phyloP scores from a whole-genome alignment of 116 monocot genomes.

The Cymodocea nodosa region DNA sequence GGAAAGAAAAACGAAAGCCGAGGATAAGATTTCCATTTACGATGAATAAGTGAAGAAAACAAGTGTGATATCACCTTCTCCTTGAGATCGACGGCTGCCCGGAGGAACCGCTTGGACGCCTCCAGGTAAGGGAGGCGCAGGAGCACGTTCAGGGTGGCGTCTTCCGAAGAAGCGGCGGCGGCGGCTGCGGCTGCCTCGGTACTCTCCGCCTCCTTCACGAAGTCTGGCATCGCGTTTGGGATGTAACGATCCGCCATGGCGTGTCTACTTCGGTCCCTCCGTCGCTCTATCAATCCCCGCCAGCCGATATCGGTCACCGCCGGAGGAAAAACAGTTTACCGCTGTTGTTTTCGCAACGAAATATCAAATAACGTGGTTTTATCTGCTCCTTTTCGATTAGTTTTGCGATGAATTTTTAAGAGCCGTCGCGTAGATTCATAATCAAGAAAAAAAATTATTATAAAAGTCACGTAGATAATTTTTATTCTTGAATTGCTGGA shows the following conservation, averaged over 20 bases:
- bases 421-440: no score
- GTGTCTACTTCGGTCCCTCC: no score
- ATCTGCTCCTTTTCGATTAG: no score
- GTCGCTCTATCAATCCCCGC: no score
- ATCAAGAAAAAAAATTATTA: no score
- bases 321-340: no score
- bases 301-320: no score
- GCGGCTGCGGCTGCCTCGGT: conserved; percentile 2
- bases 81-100: conserved; percentile 52
- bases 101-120: conserved; percentile 38
- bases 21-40: neutral
- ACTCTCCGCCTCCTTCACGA: conserved; percentile 30
- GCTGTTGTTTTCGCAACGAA: no score
- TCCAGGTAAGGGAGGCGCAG: conserved; percentile 47
- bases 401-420: no score
- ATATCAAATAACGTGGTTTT: no score
- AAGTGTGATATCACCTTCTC: conserved; percentile 33
- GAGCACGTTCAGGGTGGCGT: conserved; percentile 21
- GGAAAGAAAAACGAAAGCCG: neutral
- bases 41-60: neutral
- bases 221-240: conserved; percentile 64
- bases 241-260: conserved; percentile 85
- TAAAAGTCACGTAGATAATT: no score
- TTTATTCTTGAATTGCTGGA: no score
- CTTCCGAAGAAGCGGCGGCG: neutral